Evolutionary conservation across 2,329 filamentous ascomycete genomes (phyloP).

Genomic region (Alternaria sp.): DNA sequence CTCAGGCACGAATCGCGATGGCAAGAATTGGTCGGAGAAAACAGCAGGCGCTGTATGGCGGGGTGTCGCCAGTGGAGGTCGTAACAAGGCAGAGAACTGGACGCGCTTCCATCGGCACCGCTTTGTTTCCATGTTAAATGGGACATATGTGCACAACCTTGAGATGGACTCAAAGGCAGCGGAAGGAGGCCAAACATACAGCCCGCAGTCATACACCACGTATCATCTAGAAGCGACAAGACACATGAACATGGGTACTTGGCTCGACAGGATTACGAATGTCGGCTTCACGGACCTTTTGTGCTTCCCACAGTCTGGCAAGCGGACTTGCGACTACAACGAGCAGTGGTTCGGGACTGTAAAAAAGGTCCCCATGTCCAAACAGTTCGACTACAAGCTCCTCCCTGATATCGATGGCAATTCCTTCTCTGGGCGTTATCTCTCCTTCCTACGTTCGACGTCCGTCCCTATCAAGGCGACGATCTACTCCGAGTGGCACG

Average conservation of each 20-base stretch:
- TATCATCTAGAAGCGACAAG: conserved; percentile 46
- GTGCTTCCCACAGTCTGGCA: conserved; percentile 49
- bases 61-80: conserved; percentile 56
- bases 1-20: conserved; percentile 49
- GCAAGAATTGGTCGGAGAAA: conserved; percentile 53
- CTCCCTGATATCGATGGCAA: conserved; percentile 80
- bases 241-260: conserved; percentile 46
- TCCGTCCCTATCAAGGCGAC: conserved; percentile 79
- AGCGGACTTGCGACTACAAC: conserved; percentile 56
- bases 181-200: conserved; percentile 47
- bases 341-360: conserved; percentile 49
- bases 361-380: conserved; percentile 42
- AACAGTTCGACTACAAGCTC: conserved; percentile 66
- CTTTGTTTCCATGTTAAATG: conserved; percentile 76
- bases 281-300: conserved; percentile 53
- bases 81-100: conserved; percentile 65
- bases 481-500: conserved; percentile 82
- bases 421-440: conserved; percentile 50
- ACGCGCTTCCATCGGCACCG: conserved; percentile 76
- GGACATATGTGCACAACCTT: conserved; percentile 61
- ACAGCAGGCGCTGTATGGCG: conserved; percentile 54
- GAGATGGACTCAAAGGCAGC: conserved; percentile 45
- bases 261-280: conserved; percentile 51
- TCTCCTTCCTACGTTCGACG: conserved; percentile 69
- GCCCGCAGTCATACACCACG: conserved; percentile 45